Percentiles rank a stretch among this genome's conserved stretches.
These are phyloP conservation scores for Trichoderma guizhouense DNA, from an alignment of 2,329 filamentous ascomycete species.

Conservation along the genomic window DNA sequence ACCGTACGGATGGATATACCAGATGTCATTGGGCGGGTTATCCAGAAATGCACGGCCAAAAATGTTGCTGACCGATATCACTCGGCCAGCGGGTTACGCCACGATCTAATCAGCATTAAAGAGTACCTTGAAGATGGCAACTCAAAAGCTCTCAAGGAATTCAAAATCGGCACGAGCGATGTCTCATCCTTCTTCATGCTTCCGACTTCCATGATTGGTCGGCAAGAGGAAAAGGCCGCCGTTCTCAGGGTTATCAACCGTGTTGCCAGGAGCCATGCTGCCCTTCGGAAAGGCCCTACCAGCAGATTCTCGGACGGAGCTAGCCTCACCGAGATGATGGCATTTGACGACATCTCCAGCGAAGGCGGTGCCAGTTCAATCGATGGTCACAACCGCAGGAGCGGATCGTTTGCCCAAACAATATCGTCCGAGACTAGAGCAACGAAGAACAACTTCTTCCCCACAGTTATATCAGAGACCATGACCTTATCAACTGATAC, in stretches of 20 bases:
- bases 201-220: constrained; percentile 76
- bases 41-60: constrained; percentile 90
- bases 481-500: constrained; percentile 44
- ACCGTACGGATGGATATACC: constrained; percentile 78
- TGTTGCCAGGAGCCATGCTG: constrained; percentile 63
- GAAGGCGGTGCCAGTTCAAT: constrained; percentile 55
- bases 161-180: constrained; percentile 77
- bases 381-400: constrained; percentile 49
- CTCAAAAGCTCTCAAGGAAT: constrained; percentile 64
- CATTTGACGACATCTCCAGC: constrained; percentile 54
- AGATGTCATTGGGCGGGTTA: constrained; percentile 74
- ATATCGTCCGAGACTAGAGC: constrained; percentile 39
- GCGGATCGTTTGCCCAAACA: constrained; percentile 48
- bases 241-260: constrained; percentile 74
- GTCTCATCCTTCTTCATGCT: constrained; percentile 90
- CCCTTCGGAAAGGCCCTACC: constrained; percentile 40
- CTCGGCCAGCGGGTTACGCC: constrained; percentile 79
- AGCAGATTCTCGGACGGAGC: constrained; percentile 54
- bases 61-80: constrained; percentile 85
- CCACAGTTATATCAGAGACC: constrained; percentile 40
- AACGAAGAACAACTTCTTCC: constrained; percentile 38
- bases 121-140: constrained; percentile 74
- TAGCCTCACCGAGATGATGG: constrained; percentile 36
- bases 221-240: constrained; percentile 66
- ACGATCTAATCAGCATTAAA: constrained; percentile 73